Percentiles rank a stretch among this genome's conserved stretches.
phyloP scores from a whole-genome alignment of 768 basidiomycete species.

The Tephrocybe sp. region DNA sequence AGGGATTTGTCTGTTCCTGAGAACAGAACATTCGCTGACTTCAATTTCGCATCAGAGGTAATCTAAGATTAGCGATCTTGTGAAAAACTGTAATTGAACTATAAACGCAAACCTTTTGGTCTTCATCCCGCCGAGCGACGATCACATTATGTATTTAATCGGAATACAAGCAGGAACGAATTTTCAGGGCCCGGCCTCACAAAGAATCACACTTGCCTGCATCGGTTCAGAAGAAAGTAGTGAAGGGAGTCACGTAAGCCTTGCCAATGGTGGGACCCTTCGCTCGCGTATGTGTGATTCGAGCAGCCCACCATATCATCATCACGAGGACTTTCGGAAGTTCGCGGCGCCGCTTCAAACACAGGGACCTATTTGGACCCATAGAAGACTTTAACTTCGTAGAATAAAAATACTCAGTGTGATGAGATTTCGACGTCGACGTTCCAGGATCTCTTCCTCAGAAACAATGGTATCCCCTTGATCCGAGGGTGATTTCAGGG shows the following conservation, averaged over 20 bases:
- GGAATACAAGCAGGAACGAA: neutral
- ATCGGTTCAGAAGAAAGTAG: neutral
- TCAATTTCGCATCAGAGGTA: constrained; percentile 34
- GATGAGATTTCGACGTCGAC: too few species aligned
- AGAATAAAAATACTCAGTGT: too few species aligned
- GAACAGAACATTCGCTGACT: constrained; percentile 32
- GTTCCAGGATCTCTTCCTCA: too few species aligned
- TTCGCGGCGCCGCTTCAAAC: neutral
- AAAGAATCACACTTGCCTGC: neutral
- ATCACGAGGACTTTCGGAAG: constrained; percentile 6
- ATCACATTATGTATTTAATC: constrained; percentile 1
- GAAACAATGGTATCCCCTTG: too few species aligned
- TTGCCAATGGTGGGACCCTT: neutral
- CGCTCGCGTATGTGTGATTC: neutral
- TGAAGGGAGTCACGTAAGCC: neutral
- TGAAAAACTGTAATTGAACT: constrained; percentile 35
- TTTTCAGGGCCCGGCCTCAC: neutral
- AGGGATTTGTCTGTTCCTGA: constrained; percentile 27
- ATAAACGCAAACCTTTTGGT: constrained; percentile 27
- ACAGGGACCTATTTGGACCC: neutral
- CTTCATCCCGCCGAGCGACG: constrained; percentile 19
- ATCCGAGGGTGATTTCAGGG: too few species aligned
- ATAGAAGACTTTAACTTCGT: neutral
- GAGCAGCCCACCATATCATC: neutral
- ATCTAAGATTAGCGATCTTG: constrained; percentile 40